These are phyloP conservation scores for Cladosporium sp. DNA, from an alignment of 2,329 filamentous ascomycete genomes.

Conservation along the genomic window DNA sequence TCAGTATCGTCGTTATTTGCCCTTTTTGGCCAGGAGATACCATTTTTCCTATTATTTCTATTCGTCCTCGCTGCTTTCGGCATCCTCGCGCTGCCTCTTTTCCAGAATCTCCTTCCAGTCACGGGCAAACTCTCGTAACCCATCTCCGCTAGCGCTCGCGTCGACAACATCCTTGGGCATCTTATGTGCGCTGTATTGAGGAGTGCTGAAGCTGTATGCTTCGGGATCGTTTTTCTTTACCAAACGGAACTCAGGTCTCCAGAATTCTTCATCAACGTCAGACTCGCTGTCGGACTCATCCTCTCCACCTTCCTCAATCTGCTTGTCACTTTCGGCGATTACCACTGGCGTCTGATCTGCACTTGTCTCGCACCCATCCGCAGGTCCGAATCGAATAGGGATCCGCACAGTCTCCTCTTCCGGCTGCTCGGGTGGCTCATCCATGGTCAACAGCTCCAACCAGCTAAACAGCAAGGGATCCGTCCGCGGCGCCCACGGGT, in stretches of 20 bases:
- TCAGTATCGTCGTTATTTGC: no score
- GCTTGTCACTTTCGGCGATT: background rate
- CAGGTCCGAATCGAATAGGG: conserved; percentile 1
- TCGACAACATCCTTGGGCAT: conserved; percentile 87
- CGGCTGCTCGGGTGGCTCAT: conserved; percentile 48
- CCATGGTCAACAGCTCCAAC: conserved; percentile 74
- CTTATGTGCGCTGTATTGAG: conserved; percentile 93
- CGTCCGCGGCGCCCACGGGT: conserved; percentile 86
- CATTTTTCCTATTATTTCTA: background rate
- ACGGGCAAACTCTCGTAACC: conserved; percentile 68
- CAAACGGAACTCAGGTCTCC: conserved; percentile 73
- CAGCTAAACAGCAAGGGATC: conserved; percentile 87
- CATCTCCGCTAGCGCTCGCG: conserved; percentile 56
- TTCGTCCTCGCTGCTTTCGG: conserved; percentile 22
- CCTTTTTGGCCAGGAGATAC: no score
- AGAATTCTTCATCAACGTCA: conserved; percentile 52
- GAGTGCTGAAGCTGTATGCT: conserved; percentile 77
- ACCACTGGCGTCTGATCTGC: background rate
- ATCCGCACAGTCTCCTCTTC: conserved; percentile 15
- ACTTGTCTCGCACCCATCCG: background rate
- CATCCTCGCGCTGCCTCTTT: conserved; percentile 36
- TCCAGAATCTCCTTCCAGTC: conserved; percentile 47
- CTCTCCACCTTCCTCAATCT: conserved; percentile 12
- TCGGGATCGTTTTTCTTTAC: conserved; percentile 82
- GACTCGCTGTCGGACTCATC: conserved; percentile 31